A percentile compares a stretch with the other conserved stretches of the same genome.
Conservation (phyloP, 768 basidiomycete genomes). For the Gloeostereum incarnatum region DNA sequence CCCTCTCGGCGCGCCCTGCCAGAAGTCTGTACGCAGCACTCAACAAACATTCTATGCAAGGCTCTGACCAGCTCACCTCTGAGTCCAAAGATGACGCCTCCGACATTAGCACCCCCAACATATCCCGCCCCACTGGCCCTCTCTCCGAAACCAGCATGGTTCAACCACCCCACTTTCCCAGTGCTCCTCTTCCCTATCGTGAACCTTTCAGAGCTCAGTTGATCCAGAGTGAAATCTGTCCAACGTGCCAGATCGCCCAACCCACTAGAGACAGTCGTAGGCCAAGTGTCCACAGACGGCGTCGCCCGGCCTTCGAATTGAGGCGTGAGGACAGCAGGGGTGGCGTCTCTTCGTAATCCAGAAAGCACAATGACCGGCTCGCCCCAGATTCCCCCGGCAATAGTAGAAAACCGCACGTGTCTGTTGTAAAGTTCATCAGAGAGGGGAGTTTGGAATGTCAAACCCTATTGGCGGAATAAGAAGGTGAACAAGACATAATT, state of each 20-base stretch:
- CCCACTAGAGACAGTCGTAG: constrained; percentile 21
- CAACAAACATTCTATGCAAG: background rate
- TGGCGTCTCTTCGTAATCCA: constrained; percentile 26
- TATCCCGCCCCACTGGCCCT: constrained; percentile 26
- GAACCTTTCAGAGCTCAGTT: constrained; percentile 20
- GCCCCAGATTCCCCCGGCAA: constrained; percentile 25
- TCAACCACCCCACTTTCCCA: constrained; percentile 18
- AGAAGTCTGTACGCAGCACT: constrained; percentile 19
- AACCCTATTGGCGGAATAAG: constrained; percentile 12
- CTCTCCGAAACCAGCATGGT: constrained; percentile 22
- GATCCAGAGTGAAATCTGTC: constrained; percentile 25
- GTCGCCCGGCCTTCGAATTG: constrained; percentile 25
- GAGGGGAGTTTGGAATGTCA: constrained; percentile 23
- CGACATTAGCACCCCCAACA: constrained; percentile 23
- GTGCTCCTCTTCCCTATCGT: constrained; percentile 20
- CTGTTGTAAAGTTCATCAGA: constrained; percentile 24
- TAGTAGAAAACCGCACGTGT: constrained; percentile 23
- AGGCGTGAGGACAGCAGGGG: constrained; percentile 23
- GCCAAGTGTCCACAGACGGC: constrained; percentile 24
- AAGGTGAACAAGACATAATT: background rate
- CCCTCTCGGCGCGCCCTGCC: constrained; percentile 25
- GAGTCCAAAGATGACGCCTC: constrained; percentile 24
- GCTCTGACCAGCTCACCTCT: constrained; percentile 14
- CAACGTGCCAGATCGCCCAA: constrained; percentile 23
- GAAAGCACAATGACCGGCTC: constrained; percentile 26